Percentiles rank a stretch among this genome's conserved stretches.
These are phyloP conservation scores for Flaveria trinervia DNA, from an alignment of 129 eudicot species.

Conservation along the genomic window DNA sequence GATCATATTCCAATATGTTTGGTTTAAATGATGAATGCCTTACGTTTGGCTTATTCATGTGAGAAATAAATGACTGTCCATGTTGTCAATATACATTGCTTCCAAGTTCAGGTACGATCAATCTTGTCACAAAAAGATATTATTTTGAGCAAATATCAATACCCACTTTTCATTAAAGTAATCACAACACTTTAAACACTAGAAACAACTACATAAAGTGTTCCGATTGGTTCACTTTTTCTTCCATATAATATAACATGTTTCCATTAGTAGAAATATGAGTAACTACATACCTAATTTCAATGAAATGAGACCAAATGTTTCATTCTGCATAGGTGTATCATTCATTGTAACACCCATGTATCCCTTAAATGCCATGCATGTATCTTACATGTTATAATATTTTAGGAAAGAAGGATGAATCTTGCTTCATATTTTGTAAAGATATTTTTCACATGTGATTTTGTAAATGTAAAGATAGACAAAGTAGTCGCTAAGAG, in stretches of 20 bases:
- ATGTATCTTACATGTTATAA: neutral
- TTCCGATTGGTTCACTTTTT: neutral
- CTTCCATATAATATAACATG: neutral
- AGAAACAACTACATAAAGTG: neutral
- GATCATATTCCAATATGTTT: conserved; percentile 2
- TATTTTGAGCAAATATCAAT: conserved; percentile 13
- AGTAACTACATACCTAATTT: conserved; percentile 18
- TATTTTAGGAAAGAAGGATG: conserved; percentile 16
- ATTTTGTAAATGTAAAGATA: neutral
- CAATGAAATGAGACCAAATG: conserved; percentile 19
- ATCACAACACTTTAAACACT: conserved; percentile 8
- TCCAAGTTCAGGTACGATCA: conserved; percentile 22
- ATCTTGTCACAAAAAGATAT: conserved; percentile 10
- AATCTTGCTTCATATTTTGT: conserved; percentile 14
- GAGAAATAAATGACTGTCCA: neutral
- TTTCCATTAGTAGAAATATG: conserved; percentile 18
- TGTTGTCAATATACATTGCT: conserved; percentile 21
- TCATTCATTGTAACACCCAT: conserved; percentile 20
- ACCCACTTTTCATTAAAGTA: conserved; percentile 13
- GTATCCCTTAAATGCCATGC: neutral
- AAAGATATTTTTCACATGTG: conserved; percentile 5
- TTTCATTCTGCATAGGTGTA: neutral
- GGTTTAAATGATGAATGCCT: conserved; percentile 8
- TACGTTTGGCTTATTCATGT: conserved; percentile 13
- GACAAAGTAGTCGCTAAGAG: neutral